Base-by-base conservation (phyloP, 2,329 filamentous ascomycete genomes). In the Ophiostoma tasmaniense region DNA sequence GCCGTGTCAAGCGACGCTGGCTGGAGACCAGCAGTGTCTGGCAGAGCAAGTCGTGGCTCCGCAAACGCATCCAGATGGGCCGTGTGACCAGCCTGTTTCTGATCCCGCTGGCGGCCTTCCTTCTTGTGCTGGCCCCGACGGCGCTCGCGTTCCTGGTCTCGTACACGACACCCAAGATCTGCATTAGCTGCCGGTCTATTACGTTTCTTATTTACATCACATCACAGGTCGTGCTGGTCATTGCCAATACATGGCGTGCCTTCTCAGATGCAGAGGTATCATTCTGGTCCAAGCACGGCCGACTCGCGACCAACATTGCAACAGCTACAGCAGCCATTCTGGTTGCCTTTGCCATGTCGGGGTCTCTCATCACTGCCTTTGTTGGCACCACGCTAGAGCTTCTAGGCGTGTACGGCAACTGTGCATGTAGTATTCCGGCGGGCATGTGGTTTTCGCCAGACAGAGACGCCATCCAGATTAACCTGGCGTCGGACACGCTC, bases 151-250 rank as follows among this genome's bases (percentile, higher is more conserved):
- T 67, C 30, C 5, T 55, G 30, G 50, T 67, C 20, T 55, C 66
- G 11, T 67, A 67, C 50, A 59, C 66, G 7, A 67, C 66, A 2
- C 66, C 66, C 28, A 67, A 55, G 35, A 61, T 67, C 42, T 67
- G 66, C 22, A 52, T 67, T 50, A 67, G 66, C 66, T 67, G 66
- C 66, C 30, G 66, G 50, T 67, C 66, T 33, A 17, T 55, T n/a
- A 67, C 66, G 4, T 67, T 67, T n/a, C 33, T 67, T 8, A 28
- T 67, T 10, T 67, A 67, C 14, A n/a, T 67, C 1, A 30, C 20
- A 1, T 59, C 45, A 7, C 66, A 67, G n/a, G 20, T 59, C 17
- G 66, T 67, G 33, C 66, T 67, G 28, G 17, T 67, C 10, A 28
- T 7, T 22, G 66, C 45, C 50, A 67, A 67, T 33, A 55, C 66